phyloP scores from a whole-genome alignment of 192 early-diverging fungal species.

The Globomyces pollinis-pini region DNA sequence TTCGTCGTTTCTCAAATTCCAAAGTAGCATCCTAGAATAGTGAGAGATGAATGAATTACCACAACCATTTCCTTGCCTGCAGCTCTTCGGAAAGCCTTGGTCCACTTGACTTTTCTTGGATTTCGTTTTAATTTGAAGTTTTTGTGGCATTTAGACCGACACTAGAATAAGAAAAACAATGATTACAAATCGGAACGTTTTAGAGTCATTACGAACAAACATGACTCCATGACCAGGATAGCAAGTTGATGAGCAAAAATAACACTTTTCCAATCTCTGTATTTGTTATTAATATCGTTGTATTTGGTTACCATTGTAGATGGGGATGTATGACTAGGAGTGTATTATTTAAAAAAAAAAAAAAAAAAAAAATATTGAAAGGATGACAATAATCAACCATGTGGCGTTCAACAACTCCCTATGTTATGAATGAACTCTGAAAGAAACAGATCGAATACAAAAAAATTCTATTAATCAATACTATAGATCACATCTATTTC shows the following conservation, averaged over 20 bases:
- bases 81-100: slow-evolving; percentile 98
- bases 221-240: slow-evolving; percentile 98
- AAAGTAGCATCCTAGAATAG: slow-evolving; percentile 75
- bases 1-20: slow-evolving; percentile 98
- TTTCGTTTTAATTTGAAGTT: slow-evolving; percentile 99
- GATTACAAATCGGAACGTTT: slow-evolving; percentile 50
- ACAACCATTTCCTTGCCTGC: slow-evolving; percentile 99
- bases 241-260: slow-evolving; percentile 93
- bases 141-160: slow-evolving; percentile 98
- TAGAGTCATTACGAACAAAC: slow-evolving; percentile 98
- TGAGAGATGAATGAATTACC: slow-evolving; percentile 57
- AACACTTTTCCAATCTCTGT: slow-evolving; percentile 99
- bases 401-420: too few species aligned
- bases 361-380: slow-evolving; percentile 5
- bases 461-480: too few species aligned
- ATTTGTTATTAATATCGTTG: too few species aligned
- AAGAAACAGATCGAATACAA: too few species aligned
- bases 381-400: too few species aligned
- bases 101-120: slow-evolving; percentile 99
- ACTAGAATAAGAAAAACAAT: slow-evolving; percentile 29
- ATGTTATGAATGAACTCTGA: too few species aligned
- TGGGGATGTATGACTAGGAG: too few species aligned
- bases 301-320: too few species aligned
- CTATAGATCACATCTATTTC: too few species aligned
- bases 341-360: background rate